phyloP scores from a whole-genome alignment of 352 stramenopile genomes.

The Pythium brassicae region DNA sequence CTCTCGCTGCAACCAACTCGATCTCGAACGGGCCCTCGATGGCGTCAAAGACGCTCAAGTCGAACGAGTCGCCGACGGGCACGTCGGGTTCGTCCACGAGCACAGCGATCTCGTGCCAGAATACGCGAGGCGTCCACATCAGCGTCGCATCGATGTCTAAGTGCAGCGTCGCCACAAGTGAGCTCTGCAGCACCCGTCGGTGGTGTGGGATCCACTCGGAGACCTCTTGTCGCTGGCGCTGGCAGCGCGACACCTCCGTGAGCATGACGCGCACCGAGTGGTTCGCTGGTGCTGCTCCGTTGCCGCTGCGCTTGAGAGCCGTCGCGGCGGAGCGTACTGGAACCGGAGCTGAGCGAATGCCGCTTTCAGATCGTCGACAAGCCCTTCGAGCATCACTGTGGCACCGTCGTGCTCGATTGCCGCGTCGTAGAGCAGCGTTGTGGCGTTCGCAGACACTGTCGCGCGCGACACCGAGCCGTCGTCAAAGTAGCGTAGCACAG shows the following conservation, averaged over 20 bases:
- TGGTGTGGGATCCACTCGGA: neutral
- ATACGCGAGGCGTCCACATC: neutral
- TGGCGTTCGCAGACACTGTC: neutral
- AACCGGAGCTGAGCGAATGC: conserved; percentile 7
- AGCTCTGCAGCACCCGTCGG: neutral
- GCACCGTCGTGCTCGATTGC: neutral
- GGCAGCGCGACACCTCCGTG: conserved; percentile 6
- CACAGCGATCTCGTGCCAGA: neutral
- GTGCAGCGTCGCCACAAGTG: conserved; percentile 4
- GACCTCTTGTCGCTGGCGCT: neutral
- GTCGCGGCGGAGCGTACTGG: neutral
- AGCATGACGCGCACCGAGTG: conserved; percentile 6
- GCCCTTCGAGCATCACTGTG: conserved; percentile 5
- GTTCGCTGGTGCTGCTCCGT: neutral
- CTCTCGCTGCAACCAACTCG: conserved; percentile 1
- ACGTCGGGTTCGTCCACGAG: conserved; percentile 7
- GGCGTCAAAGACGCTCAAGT: neutral
- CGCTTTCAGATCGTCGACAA: conserved; percentile 3
- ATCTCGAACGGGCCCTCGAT: conserved; percentile 10
- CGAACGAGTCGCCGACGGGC: conserved; percentile 8
- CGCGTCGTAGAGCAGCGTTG: conserved; percentile 2
- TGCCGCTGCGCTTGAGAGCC: neutral
- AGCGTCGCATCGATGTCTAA: conserved; percentile 6
- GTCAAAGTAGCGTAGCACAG: conserved; percentile 6
- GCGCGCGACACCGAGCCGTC: conserved; percentile 6